Conservation (phyloP, 2,329 filamentous ascomycete species). For the Aureobasidium sp. region DNA sequence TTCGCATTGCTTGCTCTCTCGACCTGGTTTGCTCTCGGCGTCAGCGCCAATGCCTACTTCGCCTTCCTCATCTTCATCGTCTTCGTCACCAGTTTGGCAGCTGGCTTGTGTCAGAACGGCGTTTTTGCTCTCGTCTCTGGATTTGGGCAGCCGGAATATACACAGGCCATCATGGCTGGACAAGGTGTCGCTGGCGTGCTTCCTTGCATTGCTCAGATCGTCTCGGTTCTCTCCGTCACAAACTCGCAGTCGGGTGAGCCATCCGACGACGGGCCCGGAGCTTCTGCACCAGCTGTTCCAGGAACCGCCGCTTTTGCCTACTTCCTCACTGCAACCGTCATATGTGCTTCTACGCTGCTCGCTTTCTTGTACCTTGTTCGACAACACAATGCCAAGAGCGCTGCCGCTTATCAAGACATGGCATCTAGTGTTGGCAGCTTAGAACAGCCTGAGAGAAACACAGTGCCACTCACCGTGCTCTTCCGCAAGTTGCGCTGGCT, state of each 20-base stretch:
- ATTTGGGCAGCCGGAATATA: conserved; percentile 82
- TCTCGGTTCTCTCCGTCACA: conserved; percentile 63
- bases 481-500: conserved; percentile 74
- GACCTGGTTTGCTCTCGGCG: conserved; percentile 59
- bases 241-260: background rate
- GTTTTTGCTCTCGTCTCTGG: conserved; percentile 85
- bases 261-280: conserved; percentile 34
- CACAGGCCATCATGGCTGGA: conserved; percentile 91
- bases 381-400: conserved; percentile 35
- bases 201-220: conserved; percentile 78
- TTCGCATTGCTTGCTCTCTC: conserved; percentile 76
- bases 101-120: conserved; percentile 86
- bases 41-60: conserved; percentile 63
- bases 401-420: conserved; percentile 19
- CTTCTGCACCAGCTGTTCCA: conserved; percentile 39
- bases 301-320: conserved; percentile 77
- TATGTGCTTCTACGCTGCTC: conserved; percentile 63
- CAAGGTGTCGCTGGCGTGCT: conserved; percentile 89
- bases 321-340: conserved; percentile 76
- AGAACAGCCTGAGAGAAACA: conserved; percentile 37
- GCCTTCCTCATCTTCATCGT: conserved; percentile 78
- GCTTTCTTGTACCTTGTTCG: conserved; percentile 69
- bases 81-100: conserved; percentile 67
- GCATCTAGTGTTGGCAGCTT: conserved; percentile 1
- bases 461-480: conserved; percentile 56